Evolutionary conservation across 2,329 filamentous ascomycete genomes (phyloP), one percentile per base, ranked within the genome.

Genomic region (Aspergillus transmontanensis): DNA sequence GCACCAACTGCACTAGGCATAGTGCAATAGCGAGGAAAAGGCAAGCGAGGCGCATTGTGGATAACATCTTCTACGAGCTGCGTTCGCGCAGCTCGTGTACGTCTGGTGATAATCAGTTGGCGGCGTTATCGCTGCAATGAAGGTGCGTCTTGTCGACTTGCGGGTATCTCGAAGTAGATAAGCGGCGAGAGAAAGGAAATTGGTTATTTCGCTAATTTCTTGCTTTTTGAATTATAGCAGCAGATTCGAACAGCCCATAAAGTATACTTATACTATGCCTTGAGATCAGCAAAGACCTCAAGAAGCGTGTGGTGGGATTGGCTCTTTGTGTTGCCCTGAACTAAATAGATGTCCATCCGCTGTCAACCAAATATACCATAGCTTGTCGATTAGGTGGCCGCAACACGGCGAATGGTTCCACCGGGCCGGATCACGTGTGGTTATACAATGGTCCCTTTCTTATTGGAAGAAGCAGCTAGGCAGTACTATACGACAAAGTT

Each of bases 1-100:
- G 62, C 55, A 73, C 71, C 21, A 79, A 68, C n/a, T 78, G 75
- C 28, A 80, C 69, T 55, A 80, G 64, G 39, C 80, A 71, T 14
- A 80, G 64, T 14, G 73, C 74, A 54, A 80, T 39, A 26, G 68
- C 72, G 43, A 78, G 34, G 5, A 77, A 55, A 19, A 80, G 65
- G 7, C 71, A 70, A 60, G 76, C 60, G 19, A 75, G 61, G 65
- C 77, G 74, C 79, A 81, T 80, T 56, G 58, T 69, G 61, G 55
- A 34, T 36, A 59, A 34, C 59, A 60, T 63, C 23, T 39, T 58
- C 26, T 48, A 50, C 14, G 50, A 59, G 62, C 67, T 68, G 64
- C 67, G 61, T 54, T 32, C 57, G 64, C 68, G 64, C 68, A 67
- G 66, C 66, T 68, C 57, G 57, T 58, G 39, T 41, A 45, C 26